Percentiles rank a stretch among this genome's conserved stretches.
phyloP scores from a whole-genome alignment of 805 yeast species.

The Saccharomycopsis microspora region DNA sequence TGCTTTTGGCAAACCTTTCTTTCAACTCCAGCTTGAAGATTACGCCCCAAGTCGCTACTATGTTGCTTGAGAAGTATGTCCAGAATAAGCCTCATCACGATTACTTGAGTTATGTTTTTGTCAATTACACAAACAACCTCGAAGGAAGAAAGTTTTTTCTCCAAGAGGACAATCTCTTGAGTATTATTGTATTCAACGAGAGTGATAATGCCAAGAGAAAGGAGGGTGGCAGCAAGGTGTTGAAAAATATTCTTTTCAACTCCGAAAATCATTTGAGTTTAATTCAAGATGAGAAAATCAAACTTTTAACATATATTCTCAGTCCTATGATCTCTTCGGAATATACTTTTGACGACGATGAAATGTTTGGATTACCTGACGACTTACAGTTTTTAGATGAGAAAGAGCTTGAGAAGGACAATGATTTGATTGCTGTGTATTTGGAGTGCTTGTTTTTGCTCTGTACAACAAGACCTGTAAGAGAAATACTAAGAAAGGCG shows the following conservation, averaged over 20 bases:
- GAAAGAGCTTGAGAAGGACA: slow-evolving; percentile 67
- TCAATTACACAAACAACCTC: slow-evolving; percentile 73
- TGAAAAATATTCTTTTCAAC: slow-evolving; percentile 83
- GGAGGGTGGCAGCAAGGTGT: slow-evolving; percentile 87
- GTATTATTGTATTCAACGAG: slow-evolving; percentile 67
- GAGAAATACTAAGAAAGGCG: slow-evolving; percentile 71
- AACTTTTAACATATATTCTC: slow-evolving; percentile 70
- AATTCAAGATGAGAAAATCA: slow-evolving; percentile 49
- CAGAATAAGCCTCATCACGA: slow-evolving; percentile 68
- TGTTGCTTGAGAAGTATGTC: slow-evolving; percentile 81
- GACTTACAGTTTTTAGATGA: slow-evolving; percentile 71
- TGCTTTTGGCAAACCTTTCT: slow-evolving; percentile 76
- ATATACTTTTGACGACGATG: slow-evolving; percentile 67
- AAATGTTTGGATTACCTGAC: slow-evolving; percentile 78
- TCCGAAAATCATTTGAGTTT: slow-evolving; percentile 52
- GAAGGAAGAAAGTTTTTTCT: slow-evolving; percentile 71
- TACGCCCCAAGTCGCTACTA: slow-evolving; percentile 53
- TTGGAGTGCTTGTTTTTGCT: slow-evolving; percentile 71
- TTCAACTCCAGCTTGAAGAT: slow-evolving; percentile 30
- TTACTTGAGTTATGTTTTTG: slow-evolving; percentile 78
- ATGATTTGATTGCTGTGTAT: slow-evolving; percentile 54
- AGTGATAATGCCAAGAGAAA: slow-evolving; percentile 71
- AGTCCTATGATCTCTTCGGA: slow-evolving; percentile 74
- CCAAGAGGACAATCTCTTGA: slow-evolving; percentile 65
- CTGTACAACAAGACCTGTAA: slow-evolving; percentile 60